A percentile compares a stretch with the other conserved stretches of the same genome.
Evolutionary conservation across 352 stramenopile species (phyloP).

Genomic region (Phytopythium delawarense): DNA sequence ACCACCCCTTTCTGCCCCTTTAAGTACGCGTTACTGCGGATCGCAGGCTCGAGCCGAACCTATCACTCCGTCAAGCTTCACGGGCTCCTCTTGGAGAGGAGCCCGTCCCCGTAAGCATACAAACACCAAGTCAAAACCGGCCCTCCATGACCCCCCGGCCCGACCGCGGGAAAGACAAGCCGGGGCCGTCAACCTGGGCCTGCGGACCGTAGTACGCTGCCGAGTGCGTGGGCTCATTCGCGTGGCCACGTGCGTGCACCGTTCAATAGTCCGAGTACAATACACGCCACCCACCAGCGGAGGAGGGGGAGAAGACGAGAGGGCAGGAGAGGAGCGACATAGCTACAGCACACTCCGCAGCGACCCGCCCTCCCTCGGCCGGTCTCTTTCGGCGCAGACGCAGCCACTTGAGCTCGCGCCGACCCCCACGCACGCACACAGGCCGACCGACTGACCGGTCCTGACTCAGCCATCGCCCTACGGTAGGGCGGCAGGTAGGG

Average conservation of each 20-base stretch:
- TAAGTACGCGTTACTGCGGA: neutral
- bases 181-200: too few species aligned
- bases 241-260: neutral
- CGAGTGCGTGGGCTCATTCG: neutral
- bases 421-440: neutral
- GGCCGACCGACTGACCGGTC: neutral
- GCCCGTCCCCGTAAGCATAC: neutral
- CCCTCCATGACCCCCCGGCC: neutral
- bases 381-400: neutral
- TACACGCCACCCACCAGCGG: neutral
- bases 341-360: neutral
- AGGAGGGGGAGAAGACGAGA: too few species aligned
- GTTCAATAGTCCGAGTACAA: neutral
- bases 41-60: neutral
- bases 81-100: too few species aligned
- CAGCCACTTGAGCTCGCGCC: neutral
- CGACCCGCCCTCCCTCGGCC: neutral
- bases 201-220: neutral
- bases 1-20: neutral
- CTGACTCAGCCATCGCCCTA: neutral
- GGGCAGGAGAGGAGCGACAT: neutral
- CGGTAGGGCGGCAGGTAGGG: neutral
- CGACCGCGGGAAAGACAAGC: neutral
- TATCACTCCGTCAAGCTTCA: neutral
- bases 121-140: neutral